Conservation (phyloP, 2,329 filamentous ascomycete genomes). For the Rugonectria rugulosa region DNA sequence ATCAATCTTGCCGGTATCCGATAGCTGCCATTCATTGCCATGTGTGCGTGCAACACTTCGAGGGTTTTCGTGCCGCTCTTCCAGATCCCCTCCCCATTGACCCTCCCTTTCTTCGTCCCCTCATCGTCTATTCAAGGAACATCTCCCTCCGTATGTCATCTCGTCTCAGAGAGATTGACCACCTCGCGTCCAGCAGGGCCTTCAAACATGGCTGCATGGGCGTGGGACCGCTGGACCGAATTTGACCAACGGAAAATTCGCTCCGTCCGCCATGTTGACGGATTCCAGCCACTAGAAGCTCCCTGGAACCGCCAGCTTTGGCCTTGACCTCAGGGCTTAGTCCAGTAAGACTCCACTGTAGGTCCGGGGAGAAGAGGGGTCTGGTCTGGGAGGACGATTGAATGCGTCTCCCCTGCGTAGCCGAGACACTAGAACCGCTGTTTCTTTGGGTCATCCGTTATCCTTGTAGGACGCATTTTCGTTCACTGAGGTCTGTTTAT, state of each 20-base stretch:
- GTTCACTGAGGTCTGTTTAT: too few relatives aligned
- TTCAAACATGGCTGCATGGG: conserved; percentile 18
- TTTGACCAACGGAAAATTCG: conserved; percentile 30
- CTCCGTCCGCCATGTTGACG: conserved; percentile 16
- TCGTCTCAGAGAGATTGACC: conserved; percentile 7
- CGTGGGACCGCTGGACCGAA: background rate
- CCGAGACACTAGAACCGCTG: background rate
- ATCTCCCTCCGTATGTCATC: background rate
- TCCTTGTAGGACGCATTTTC: too few relatives aligned
- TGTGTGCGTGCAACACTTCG: too few relatives aligned
- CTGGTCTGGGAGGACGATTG: too few relatives aligned
- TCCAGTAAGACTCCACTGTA: background rate
- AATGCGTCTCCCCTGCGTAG: background rate
- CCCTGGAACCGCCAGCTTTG: conserved; percentile 3
- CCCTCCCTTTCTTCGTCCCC: background rate
- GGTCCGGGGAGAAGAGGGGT: background rate
- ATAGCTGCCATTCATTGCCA: too few relatives aligned
- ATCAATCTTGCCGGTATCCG: too few relatives aligned
- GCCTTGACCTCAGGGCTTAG: conserved; percentile 1
- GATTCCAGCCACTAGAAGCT: background rate
- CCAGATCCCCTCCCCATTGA: background rate
- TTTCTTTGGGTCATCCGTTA: too few relatives aligned
- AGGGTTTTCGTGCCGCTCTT: too few relatives aligned
- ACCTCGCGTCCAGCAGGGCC: conserved; percentile 12
- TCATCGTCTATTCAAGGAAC: background rate